Conservation (phyloP, 2,329 filamentous ascomycete species). For the Cyanodermella asteris region DNA sequence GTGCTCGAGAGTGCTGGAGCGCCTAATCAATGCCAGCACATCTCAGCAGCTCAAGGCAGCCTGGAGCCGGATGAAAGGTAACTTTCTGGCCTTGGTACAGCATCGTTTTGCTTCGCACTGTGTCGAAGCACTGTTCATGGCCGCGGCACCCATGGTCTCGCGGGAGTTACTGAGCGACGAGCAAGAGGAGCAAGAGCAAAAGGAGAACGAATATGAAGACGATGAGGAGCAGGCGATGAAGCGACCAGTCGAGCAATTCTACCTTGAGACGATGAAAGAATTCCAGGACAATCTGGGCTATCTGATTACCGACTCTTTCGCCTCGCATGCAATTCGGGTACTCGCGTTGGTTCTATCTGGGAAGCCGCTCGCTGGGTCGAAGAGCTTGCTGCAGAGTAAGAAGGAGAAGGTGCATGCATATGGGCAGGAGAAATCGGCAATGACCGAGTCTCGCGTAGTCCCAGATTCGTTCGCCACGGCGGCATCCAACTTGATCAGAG, state of each 20-base stretch:
- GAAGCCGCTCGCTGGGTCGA: conserved; percentile 45
- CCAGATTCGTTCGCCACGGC: conserved; percentile 60
- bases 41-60: conserved; percentile 67
- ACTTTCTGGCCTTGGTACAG: conserved; percentile 69
- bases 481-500: conserved; percentile 59
- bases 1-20: conserved; percentile 81
- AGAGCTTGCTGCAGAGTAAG: conserved; percentile 68
- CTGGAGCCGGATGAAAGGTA: too few species aligned
- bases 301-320: conserved; percentile 69
- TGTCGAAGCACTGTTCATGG: conserved; percentile 78
- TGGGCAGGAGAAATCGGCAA: conserved; percentile 47
- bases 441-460: conserved; percentile 27
- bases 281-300: conserved; percentile 67
- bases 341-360: conserved; percentile 72
- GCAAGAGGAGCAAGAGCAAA: conserved; percentile 24
- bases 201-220: conserved; percentile 22
- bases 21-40: conserved; percentile 63
- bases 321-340: conserved; percentile 74
- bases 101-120: conserved; percentile 96
- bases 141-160: conserved; percentile 57
- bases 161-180: conserved; percentile 39
- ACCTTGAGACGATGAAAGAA: conserved; percentile 65
- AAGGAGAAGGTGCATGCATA: too few species aligned
- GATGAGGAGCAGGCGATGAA: too few species aligned
- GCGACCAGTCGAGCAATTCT: conserved; percentile 80